phyloP scores from a whole-genome alignment of 768 basidiomycete genomes.

The Nidularia pulvinata region DNA sequence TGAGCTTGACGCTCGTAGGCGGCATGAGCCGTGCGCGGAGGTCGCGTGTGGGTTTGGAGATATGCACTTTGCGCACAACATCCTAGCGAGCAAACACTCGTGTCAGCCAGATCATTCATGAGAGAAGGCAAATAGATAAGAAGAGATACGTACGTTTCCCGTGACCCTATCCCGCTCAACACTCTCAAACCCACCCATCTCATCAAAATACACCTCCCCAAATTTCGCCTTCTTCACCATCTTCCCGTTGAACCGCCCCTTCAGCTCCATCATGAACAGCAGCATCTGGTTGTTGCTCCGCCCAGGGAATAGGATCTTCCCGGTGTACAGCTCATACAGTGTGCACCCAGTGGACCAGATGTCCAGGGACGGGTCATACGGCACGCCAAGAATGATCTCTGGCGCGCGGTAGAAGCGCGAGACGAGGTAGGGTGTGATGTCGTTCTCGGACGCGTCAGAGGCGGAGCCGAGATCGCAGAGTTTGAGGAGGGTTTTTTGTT shows the following conservation, averaged over 20 bases:
- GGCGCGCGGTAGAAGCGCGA: slow-evolving; percentile 98
- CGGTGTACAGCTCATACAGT: slow-evolving; percentile 93
- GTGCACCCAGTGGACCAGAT: slow-evolving; percentile 99
- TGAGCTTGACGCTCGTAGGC: slow-evolving; percentile 71
- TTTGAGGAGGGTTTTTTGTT: slow-evolving; percentile 91
- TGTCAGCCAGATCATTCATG: neutral
- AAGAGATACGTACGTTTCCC: slow-evolving; percentile 62
- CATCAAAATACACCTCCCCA: slow-evolving; percentile 92
- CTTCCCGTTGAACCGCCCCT: slow-evolving; percentile 90
- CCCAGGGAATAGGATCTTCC: slow-evolving; percentile 97
- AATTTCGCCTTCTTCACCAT: slow-evolving; percentile 96
- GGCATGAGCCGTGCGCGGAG: slow-evolving; percentile 84
- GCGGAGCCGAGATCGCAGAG: slow-evolving; percentile 98
- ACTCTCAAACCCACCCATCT: slow-evolving; percentile 83
- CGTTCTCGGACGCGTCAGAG: slow-evolving; percentile 91
- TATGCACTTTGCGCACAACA: slow-evolving; percentile 75
- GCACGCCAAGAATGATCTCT: slow-evolving; percentile 96
- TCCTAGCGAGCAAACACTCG: slow-evolving; percentile 64
- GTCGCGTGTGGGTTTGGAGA: slow-evolving; percentile 83
- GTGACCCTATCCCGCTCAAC: slow-evolving; percentile 85
- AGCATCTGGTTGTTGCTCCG: slow-evolving; percentile 98
- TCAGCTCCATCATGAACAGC: slow-evolving; percentile 96
- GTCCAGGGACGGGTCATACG: slow-evolving; percentile 93
- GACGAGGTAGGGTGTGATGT: slow-evolving; percentile 97
- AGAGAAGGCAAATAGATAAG: neutral